A percentile compares a stretch with the other conserved stretches of the same genome.
Evolutionary conservation across 1,284 basidiomycete genomes (phyloP).

Genomic region (Prillingera fragicola): DNA sequence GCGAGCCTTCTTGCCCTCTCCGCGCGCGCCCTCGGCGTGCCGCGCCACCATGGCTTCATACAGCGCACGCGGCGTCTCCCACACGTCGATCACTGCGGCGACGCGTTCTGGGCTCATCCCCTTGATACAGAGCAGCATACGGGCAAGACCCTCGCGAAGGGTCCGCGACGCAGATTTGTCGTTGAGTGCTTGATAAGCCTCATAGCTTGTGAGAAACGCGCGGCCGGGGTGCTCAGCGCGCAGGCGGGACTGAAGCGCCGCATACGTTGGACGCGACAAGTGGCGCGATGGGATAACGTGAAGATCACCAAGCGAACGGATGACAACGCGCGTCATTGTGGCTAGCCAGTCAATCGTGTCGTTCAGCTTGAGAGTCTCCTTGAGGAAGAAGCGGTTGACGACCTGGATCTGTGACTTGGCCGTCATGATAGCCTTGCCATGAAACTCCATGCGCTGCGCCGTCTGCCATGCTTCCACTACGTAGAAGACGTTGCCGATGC

Average conservation of each 20-base stretch:
- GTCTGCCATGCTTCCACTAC: constrained; percentile 54
- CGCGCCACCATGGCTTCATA: constrained; percentile 44
- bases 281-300: constrained; percentile 49
- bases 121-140: constrained; percentile 53
- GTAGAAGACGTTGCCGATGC: constrained; percentile 53
- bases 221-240: constrained; percentile 31
- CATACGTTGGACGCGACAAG: constrained; percentile 36
- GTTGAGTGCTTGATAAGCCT: constrained; percentile 52
- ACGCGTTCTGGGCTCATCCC: constrained; percentile 55
- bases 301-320: constrained; percentile 38
- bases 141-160: constrained; percentile 50
- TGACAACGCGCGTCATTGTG: constrained; percentile 50
- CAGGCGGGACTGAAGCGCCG: constrained; percentile 41
- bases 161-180: constrained; percentile 51
- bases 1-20: constrained; percentile 16
- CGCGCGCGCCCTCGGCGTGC: constrained; percentile 5
- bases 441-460: constrained; percentile 35
- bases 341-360: constrained; percentile 54
- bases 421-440: constrained; percentile 44
- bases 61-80: constrained; percentile 50
- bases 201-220: constrained; percentile 50
- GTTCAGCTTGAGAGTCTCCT: constrained; percentile 51
- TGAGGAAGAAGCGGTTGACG: constrained; percentile 55
- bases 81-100: constrained; percentile 49
- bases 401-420: constrained; percentile 54